Evolutionary conservation across 768 basidiomycete genomes (phyloP), one percentile per base, ranked within the genome.

Genomic region (Tylopilus sp.): DNA sequence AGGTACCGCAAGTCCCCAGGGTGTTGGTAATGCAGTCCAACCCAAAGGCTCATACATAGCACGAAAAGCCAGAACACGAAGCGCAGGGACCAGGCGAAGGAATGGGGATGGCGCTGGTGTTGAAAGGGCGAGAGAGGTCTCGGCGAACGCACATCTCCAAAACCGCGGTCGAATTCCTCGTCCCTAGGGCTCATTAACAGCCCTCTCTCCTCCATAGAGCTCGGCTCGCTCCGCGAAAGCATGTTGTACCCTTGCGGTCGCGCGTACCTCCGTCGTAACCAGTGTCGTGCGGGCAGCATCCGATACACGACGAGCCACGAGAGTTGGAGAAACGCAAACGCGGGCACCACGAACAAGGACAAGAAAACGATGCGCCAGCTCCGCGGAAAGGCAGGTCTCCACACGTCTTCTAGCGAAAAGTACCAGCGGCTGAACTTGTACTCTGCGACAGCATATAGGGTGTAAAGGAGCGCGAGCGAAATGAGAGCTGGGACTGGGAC

Each of bases 351-450:
- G 14, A 51, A 60, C 30, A 65, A 28, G 2, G 37, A 53, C 24
- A 63, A 11, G 45, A 63, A 37, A 1, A 60, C 1, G 1, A 63
- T 1, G 30, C 53, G 63, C 63, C 63, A 64, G 29, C 53, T 65
- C 5, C 33, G 17, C 1, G 63, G 64, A 41, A 65, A 64, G 0
- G 50, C 57, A 0, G 57, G 55, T 31, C 44, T 51, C 64, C 64
- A 64, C 37, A 65, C 44, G 3, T 7, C 12, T 0, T n/a, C 49
- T 0, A 38, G 2, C 0, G 14, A 11, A 7, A 65, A 50, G 57
- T 59, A 65, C 44, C 36, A 28, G 1, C 17, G 1, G 8, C 50
- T 45, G 33, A 63, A 53, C 19, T 11, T 19, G 47, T 50, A 33
- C 17, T 63, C 63, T 7, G 50, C 48, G 19, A 52, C 1, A 45